Percentiles rank a stretch among this genome's conserved stretches.
Evolutionary conservation across 768 basidiomycete genomes (phyloP).

Genomic region (Leccinum fibrillosum): DNA sequence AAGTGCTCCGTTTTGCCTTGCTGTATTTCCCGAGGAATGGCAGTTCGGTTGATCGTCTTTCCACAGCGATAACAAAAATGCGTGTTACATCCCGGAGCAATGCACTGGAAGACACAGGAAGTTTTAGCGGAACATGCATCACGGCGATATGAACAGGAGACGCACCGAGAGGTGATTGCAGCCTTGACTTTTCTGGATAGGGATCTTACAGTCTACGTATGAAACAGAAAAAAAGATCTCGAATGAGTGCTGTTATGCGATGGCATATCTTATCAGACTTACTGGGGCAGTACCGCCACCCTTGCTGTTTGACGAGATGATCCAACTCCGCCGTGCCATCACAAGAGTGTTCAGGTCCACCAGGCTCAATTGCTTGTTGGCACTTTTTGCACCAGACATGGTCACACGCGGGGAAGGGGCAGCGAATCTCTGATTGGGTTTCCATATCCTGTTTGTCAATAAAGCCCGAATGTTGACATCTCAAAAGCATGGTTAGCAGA

Average conservation of each 20-base stretch:
- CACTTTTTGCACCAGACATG: slow-evolving; percentile 62
- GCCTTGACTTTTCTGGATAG: slow-evolving; percentile 48
- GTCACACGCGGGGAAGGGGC: slow-evolving; percentile 47
- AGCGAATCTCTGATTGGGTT: slow-evolving; percentile 39
- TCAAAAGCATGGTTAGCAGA: slow-evolving; percentile 18
- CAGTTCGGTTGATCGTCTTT: slow-evolving; percentile 40
- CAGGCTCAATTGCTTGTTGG: slow-evolving; percentile 37
- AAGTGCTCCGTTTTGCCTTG: slow-evolving; percentile 34
- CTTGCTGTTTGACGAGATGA: slow-evolving; percentile 45
- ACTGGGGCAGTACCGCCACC: slow-evolving; percentile 67
- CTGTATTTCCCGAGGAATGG: slow-evolving; percentile 30
- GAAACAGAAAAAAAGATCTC: not conserved
- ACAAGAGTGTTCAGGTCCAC: slow-evolving; percentile 49
- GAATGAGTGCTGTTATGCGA: not conserved
- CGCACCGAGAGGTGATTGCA: slow-evolving; percentile 61
- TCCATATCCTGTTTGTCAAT: slow-evolving; percentile 50
- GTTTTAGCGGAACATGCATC: not conserved
- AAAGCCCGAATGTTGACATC: slow-evolving; percentile 49
- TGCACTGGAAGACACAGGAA: slow-evolving; percentile 36
- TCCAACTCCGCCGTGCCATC: slow-evolving; percentile 55
- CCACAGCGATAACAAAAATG: slow-evolving; percentile 57
- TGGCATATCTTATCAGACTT: slow-evolving; percentile 6
- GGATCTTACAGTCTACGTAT: slow-evolving; percentile 41
- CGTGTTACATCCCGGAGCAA: slow-evolving; percentile 55
- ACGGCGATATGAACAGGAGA: not conserved